Evolutionary conservation across 2,329 filamentous ascomycete species (phyloP).

Genomic region (Fusarium sp.): DNA sequence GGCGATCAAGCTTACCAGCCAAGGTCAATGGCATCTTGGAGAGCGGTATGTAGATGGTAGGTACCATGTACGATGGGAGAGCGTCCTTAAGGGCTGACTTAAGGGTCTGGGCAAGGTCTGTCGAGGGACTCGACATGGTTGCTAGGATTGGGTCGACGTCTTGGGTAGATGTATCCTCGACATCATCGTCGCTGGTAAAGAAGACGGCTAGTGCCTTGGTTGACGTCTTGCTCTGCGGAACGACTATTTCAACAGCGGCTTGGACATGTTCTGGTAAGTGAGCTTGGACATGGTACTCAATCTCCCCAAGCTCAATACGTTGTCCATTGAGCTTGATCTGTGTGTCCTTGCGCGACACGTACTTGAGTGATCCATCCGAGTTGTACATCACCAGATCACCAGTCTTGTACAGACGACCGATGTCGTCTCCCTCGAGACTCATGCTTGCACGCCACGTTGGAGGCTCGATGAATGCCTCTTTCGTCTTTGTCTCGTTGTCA

Average conservation of each 20-base stretch:
- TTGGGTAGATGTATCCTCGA: not conserved
- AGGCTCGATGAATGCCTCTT: slow-evolving; percentile 44
- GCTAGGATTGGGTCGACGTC: not conserved
- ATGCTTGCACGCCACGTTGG: slow-evolving; percentile 54
- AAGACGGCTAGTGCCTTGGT: slow-evolving; percentile 34
- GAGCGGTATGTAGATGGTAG: slow-evolving; percentile 53
- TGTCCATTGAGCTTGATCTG: slow-evolving; percentile 70
- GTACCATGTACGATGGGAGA: slow-evolving; percentile 52
- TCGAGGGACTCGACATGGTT: slow-evolving; percentile 10
- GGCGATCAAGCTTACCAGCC: slow-evolving; percentile 57
- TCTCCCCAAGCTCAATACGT: slow-evolving; percentile 59
- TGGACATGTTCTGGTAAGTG: slow-evolving; percentile 52
- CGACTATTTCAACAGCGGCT: slow-evolving; percentile 58
- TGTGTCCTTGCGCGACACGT: slow-evolving; percentile 63
- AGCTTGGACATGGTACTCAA: slow-evolving; percentile 54
- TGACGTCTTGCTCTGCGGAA: slow-evolving; percentile 43
- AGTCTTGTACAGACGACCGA: slow-evolving; percentile 53
- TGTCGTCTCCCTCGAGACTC: not conserved
- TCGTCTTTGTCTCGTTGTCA: slow-evolving; percentile 9
- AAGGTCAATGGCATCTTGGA: slow-evolving; percentile 52
- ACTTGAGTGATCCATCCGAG: slow-evolving; percentile 53
- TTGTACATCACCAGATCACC: slow-evolving; percentile 59
- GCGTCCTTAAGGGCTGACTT: slow-evolving; percentile 10
- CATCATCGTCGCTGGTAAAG: slow-evolving; percentile 7
- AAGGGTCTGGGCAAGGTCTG: slow-evolving; percentile 3